A percentile compares a stretch with the other conserved stretches of the same genome.
Evolutionary conservation across 108 stramenopile species (phyloP).

Genomic region (Fragilaria radians): DNA sequence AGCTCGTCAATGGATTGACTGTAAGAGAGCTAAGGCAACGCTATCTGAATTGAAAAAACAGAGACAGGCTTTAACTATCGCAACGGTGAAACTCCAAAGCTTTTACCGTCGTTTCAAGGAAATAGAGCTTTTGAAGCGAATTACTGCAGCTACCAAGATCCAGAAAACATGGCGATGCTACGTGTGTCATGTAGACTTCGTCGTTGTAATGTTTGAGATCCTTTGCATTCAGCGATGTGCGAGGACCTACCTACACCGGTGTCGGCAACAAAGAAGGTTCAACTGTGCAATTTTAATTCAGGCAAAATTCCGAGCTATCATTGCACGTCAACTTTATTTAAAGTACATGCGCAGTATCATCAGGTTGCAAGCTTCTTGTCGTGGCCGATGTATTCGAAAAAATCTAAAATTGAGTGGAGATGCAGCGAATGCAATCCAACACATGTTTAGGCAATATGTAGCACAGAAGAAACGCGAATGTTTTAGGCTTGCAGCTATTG

Average conservation of each 20-base stretch:
- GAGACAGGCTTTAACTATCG: too few species aligned
- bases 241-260: not conserved
- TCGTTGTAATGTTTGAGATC: constrained; percentile 27
- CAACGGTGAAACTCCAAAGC: constrained; percentile 26
- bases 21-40: too few species aligned
- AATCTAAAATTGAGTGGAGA: constrained; percentile 7
- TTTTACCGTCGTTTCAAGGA: constrained; percentile 30
- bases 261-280: too few species aligned
- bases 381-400: constrained; percentile 17
- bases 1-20: too few species aligned
- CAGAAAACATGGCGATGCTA: constrained; percentile 64
- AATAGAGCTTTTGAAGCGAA: constrained; percentile 13
- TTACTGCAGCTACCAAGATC: constrained; percentile 35
- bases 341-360: not conserved
- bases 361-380: constrained; percentile 19
- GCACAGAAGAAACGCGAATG: constrained; percentile 19
- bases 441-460: constrained; percentile 23
- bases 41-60: too few species aligned
- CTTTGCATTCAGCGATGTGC: constrained; percentile 34
- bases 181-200: constrained; percentile 40
- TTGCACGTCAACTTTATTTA: not conserved
- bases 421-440: constrained; percentile 15
- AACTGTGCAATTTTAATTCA: too few species aligned
- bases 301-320: too few species aligned
- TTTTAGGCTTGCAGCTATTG: constrained; percentile 41